Base-by-base conservation (phyloP, 352 stramenopile species). In the Pythium guiyangense region DNA sequence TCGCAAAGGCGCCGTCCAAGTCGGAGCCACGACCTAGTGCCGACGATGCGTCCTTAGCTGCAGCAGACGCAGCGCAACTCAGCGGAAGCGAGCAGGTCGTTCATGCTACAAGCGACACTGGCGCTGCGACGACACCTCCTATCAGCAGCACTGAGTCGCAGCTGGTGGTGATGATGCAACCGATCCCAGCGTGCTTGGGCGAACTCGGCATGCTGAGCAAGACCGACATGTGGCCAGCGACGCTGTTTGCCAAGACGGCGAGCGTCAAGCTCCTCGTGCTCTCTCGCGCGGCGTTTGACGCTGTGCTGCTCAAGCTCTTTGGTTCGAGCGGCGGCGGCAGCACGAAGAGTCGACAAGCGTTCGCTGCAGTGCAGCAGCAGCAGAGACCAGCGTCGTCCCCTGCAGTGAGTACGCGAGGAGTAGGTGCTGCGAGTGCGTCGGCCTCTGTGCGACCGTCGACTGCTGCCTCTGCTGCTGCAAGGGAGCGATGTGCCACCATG, bases 151-250 rank as follows among this genome's bases (percentile, higher is more conserved):
- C 29, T 6, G 29, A 34, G 29, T 34, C n/a, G 39, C 25, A 6
- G 0, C 15, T n/a, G n/a, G n/a, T 43, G 22, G 26, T 47, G 17
- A 15, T 4, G 20, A 51, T 15, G 52, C 12, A 39, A 54, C 34
- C 50, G 34, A 39, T 60, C 0, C 60, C 58, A 35, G 26, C 18
- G 10, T 79, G 64, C 29, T 50, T 83, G n/a, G 77, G 77, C 17
- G 71, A 83, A 26, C 39, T 88, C 5, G 69, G 71, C 1, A 74
- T 88, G 64, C 59, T 86, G 18, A 69, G 60, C 8, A 79, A 69
- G 20, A 53, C 55, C 4, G 71, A 79, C 34, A 54, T 65, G 6
- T 88, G 74, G 77, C 22, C 61, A 14, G 60, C 40, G 37, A 79
- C 73, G 3, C 58, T 83, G 25, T 52, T 50, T 48, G 63, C 64